phyloP scores from a whole-genome alignment of 169 alveolate species.

The Eimeria tenella region DNA sequence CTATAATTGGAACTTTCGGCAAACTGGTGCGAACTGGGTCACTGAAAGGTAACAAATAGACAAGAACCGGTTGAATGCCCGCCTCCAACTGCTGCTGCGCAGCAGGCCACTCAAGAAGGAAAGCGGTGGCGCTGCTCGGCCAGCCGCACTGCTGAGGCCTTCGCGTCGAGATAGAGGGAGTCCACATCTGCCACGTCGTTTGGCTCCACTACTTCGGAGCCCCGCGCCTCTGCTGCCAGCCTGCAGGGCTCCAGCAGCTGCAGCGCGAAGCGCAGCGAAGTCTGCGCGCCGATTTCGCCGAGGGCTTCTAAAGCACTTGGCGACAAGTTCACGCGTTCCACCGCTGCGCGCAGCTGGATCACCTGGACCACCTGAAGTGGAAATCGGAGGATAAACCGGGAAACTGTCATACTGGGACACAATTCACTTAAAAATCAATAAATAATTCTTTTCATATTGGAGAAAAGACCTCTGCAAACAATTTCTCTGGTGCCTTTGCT shows the following conservation, averaged over 20 bases:
- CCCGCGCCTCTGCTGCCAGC: slow-evolving; percentile 94
- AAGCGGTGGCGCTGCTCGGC: slow-evolving; percentile 82
- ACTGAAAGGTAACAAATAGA: too few species aligned
- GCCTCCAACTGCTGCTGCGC: too few species aligned
- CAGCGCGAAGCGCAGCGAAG: slow-evolving; percentile 96
- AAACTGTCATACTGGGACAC: neutral
- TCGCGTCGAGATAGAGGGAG: slow-evolving; percentile 97
- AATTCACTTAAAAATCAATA: neutral
- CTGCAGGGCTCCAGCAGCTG: slow-evolving; percentile 97
- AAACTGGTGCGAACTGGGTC: too few species aligned
- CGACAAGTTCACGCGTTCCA: slow-evolving; percentile 96
- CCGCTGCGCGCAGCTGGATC: slow-evolving; percentile 97
- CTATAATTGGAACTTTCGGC: too few species aligned
- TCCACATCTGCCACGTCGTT: slow-evolving; percentile 97
- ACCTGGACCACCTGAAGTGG: slow-evolving; percentile 87
- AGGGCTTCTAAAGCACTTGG: slow-evolving; percentile 96
- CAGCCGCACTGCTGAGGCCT: slow-evolving; percentile 97
- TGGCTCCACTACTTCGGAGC: slow-evolving; percentile 93
- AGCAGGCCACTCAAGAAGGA: slow-evolving; percentile 20
- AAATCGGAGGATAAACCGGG: neutral
- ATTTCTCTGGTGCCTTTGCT: neutral
- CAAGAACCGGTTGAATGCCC: too few species aligned
- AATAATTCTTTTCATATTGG: neutral
- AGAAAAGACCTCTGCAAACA: neutral
- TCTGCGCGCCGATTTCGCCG: slow-evolving; percentile 97